Conservation (phyloP, 192 early-diverging fungal genomes). For the Backusella morwellensis region DNA sequence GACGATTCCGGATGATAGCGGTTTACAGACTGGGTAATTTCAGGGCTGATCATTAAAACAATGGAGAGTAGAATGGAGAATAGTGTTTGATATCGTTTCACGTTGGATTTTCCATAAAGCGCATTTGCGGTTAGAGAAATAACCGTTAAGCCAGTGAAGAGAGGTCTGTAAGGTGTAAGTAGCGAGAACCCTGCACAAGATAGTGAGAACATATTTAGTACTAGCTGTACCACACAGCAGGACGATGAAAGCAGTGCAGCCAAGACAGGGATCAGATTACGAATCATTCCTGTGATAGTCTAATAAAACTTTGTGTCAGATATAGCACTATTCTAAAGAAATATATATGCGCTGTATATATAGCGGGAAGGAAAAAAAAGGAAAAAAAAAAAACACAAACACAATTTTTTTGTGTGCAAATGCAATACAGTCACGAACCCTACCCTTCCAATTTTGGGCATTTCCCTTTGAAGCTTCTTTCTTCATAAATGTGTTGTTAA, state of each 20-base stretch:
- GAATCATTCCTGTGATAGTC: constrained; percentile 6
- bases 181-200: constrained; percentile 55
- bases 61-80: constrained; percentile 24
- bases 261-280: constrained; percentile 15
- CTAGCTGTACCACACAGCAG: constrained; percentile 53
- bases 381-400: neutral
- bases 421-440: neutral
- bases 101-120: constrained; percentile 21
- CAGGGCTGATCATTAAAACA: constrained; percentile 37
- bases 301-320: neutral
- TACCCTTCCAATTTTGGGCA: neutral
- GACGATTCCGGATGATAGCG: neutral
- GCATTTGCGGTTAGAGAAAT: constrained; percentile 28
- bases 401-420: neutral
- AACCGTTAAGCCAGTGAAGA: constrained; percentile 34
- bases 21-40: constrained; percentile 32
- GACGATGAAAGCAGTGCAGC: constrained; percentile 43
- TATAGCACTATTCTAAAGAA: neutral
- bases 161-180: constrained; percentile 45
- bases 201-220: constrained; percentile 51
- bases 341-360: neutral
- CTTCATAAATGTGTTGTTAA: neutral
- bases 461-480: neutral
- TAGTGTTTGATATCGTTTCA: constrained; percentile 3
- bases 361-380: neutral